A percentile compares a stretch with the other conserved stretches of the same genome.
phyloP scores from a whole-genome alignment of 1,284 basidiomycete genomes.

The Ustilago tritici region DNA sequence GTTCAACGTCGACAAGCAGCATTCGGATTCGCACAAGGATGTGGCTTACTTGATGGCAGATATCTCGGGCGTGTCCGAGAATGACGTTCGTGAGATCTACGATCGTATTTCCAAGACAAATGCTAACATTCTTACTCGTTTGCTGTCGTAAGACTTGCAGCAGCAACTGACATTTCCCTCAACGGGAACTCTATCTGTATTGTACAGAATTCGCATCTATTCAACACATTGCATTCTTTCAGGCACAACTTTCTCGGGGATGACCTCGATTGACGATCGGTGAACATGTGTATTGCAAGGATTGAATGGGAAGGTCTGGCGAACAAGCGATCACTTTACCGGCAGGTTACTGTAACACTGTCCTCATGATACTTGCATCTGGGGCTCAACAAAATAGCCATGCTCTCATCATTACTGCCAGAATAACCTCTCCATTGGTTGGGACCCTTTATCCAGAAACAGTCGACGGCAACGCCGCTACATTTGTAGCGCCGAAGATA shows the following conservation, averaged over 20 bases:
- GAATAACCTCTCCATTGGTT: background rate
- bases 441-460: slow-evolving; percentile 1
- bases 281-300: too few relatives aligned
- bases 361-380: background rate
- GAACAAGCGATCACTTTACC: too few relatives aligned
- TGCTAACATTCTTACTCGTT: slow-evolving; percentile 66
- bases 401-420: background rate
- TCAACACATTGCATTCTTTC: slow-evolving; percentile 3
- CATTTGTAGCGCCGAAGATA: background rate
- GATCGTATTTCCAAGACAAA: slow-evolving; percentile 82
- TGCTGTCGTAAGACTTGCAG: slow-evolving; percentile 23
- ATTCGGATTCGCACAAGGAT: slow-evolving; percentile 94
- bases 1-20: slow-evolving; percentile 99
- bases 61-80: slow-evolving; percentile 87
- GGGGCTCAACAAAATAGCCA: background rate
- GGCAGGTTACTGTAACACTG: background rate
- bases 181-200: background rate
- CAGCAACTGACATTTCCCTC: background rate
- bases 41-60: slow-evolving; percentile 96
- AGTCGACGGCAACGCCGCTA: background rate
- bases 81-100: slow-evolving; percentile 84
- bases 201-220: background rate
- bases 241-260: background rate
- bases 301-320: too few relatives aligned
- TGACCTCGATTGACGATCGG: background rate